Evolutionary conservation across 805 yeast genomes (phyloP), one percentile per base, ranked within the genome.

Genomic region (Metschnikowia amazonensis): DNA sequence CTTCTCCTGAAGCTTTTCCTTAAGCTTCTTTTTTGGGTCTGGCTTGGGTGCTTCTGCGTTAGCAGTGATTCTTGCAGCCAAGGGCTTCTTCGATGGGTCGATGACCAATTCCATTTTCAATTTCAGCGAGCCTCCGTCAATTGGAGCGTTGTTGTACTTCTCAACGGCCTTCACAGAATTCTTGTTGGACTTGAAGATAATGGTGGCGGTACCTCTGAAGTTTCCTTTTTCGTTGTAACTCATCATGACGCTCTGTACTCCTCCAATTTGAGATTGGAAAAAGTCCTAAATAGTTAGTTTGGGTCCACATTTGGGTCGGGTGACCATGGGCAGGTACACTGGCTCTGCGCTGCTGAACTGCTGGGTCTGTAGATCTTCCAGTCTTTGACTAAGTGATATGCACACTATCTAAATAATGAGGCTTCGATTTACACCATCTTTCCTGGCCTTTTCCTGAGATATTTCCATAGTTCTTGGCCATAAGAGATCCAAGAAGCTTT

Each of bases 201-300:
- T 79, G 47, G 94, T 89, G 52, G 96, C 96, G 72, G 82, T 80
- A 69, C 99, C 99, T 52, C 86, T 86, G 53, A 95, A 88, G 67
- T 81, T 81, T 43, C 98, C 99, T 64, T 78, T 82, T 68, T 84
- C 88, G 64, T 88, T 89, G 76, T 86, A 94, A 58, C 84, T 76
- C 60, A 89, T 77, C 44, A 79, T 72, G 64, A 86, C 84, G 52
- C 77, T 75, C 55, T 71, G 73, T 58, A 92, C 88, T 54, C 89
- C 87, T 57, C 99, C 99, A 55, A 94, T 79, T 70, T 86, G 89
- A 49, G 84, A 75, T 59, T 82, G 79, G 69, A 94, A 90, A 70
- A 89, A 94, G 70, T 89, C 95, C 95, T 89, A 75, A 42, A 58
- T 45, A 44, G 68, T 65, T 65, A 63, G 70, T 64, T 41, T 42